These are phyloP conservation scores for Neobulgaria alba DNA, from an alignment of 2,329 filamentous ascomycete genomes.

Conservation along the genomic window DNA sequence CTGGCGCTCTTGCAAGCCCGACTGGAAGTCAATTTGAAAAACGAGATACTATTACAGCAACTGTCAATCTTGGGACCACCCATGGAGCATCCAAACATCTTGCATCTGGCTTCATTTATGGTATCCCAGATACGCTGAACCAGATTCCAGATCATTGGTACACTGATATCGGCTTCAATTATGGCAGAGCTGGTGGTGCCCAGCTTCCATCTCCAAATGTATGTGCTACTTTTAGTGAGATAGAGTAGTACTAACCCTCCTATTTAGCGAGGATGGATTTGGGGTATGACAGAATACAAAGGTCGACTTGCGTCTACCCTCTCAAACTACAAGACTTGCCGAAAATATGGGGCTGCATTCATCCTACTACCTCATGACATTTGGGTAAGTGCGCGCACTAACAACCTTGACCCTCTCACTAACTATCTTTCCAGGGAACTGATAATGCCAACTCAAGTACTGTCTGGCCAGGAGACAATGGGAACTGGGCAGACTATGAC, in stretches of 20 bases:
- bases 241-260: too few species aligned
- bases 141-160: constrained; percentile 33
- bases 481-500: constrained; percentile 37
- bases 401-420: constrained; percentile 6
- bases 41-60: not conserved
- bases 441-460: constrained; percentile 19
- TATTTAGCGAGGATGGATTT: constrained; percentile 31
- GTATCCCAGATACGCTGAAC: constrained; percentile 31
- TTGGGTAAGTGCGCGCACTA: constrained; percentile 37
- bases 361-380: constrained; percentile 36
- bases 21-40: not conserved
- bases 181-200: constrained; percentile 32
- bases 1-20: not conserved
- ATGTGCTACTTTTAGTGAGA: too few species aligned
- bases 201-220: not conserved
- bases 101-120: constrained; percentile 36
- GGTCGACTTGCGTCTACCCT: constrained; percentile 34
- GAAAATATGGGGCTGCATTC: constrained; percentile 34
- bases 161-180: constrained; percentile 33
- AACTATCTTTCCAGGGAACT: not conserved
- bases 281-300: constrained; percentile 27
- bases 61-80: not conserved
- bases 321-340: constrained; percentile 35
- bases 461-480: constrained; percentile 38
- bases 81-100: constrained; percentile 24